Percentiles rank a stretch among this genome's conserved stretches.
These are phyloP conservation scores for Epichloe coenophiala DNA, from an alignment of 2,329 filamentous ascomycete species.

Conservation along the genomic window DNA sequence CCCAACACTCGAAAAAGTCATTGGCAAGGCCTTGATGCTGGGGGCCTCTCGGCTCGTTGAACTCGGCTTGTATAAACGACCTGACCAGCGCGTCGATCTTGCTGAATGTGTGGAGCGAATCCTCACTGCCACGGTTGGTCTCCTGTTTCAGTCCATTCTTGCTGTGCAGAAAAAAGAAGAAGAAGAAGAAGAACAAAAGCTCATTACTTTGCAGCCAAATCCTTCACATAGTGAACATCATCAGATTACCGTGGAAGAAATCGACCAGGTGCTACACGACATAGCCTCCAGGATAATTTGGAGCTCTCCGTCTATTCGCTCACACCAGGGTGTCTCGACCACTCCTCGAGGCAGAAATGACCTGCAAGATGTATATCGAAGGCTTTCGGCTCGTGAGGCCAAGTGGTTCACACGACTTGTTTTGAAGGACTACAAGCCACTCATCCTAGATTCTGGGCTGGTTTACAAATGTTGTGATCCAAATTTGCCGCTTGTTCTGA, in stretches of 20 bases:
- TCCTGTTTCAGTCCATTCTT: background rate
- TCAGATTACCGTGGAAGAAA: conserved; percentile 53
- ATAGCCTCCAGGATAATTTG: conserved; percentile 58
- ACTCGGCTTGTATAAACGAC: conserved; percentile 47
- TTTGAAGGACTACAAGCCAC: conserved; percentile 60
- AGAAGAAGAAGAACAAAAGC: background rate
- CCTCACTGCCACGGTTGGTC: conserved; percentile 43
- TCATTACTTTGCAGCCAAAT: conserved; percentile 28
- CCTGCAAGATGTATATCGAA: conserved; percentile 43
- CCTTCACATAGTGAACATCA: conserved; percentile 15
- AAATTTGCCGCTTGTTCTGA: conserved; percentile 54
- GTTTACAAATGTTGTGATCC: conserved; percentile 53
- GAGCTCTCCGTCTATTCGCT: conserved; percentile 51
- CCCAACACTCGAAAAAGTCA: conserved; percentile 46
- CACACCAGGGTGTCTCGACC: conserved; percentile 12
- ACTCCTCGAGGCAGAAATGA: conserved; percentile 23
- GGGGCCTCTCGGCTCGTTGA: conserved; percentile 46
- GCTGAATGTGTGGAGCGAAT: conserved; percentile 57
- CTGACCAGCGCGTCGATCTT: conserved; percentile 49
- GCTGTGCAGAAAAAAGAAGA: background rate
- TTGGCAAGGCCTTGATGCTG: conserved; percentile 53
- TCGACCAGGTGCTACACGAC: conserved; percentile 51
- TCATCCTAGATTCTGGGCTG: conserved; percentile 43
- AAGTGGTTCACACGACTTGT: conserved; percentile 82
- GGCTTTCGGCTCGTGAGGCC: conserved; percentile 52